Evolutionary conservation across 148 eudicot genomes (phyloP), one percentile per base, ranked within the genome.

Genomic region (Gaultheria prostrata): DNA sequence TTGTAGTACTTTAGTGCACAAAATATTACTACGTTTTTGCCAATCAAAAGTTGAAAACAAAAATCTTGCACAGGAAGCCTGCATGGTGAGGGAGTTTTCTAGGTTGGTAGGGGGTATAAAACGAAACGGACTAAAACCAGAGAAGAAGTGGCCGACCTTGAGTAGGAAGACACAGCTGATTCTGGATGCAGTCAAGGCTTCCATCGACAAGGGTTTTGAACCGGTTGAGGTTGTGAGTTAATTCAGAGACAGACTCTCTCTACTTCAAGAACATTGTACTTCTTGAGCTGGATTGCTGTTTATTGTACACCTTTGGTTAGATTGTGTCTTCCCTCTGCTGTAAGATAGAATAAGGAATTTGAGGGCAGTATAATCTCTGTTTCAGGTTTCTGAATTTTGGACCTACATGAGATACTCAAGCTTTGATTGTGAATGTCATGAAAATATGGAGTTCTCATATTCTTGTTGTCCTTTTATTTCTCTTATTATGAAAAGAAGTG

Each of bases 111-210:
- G 11, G 15, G 54, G 48, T 1, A 78, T 78, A 24, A 46, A 78
- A 54, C 2, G 46, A 18, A 54, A 46, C 5, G 81, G 67, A 24
- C 33, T n/a, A 14, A 78, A 54, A 53, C 81, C 81, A 1, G 81
- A 78, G 26, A 53, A 53, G 15, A 54, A 54, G 81, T 78, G 81
- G 81, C 81, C 80, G 17, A 78, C 46, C 18, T 15, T 51, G 0
- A 78, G 80, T 5, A 78, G 80, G 80, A 78, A 78, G 63, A 78
- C 63, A 12, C 72, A 67, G 72, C 53, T 65, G 71, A 77, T 77
- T 77, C 14, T 77, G 39, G 80, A 77, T 51, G 80, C 80, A 50
- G 80, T 77, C 63, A 77, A 77, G 61, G 61, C 45, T 0, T 77
- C 80, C 7, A 50, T 77, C 7, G 80, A 77, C 6, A 77, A 51